Evolutionary conservation across 257 asterid genomes (phyloP).

Genomic region (Catharanthus roseus): DNA sequence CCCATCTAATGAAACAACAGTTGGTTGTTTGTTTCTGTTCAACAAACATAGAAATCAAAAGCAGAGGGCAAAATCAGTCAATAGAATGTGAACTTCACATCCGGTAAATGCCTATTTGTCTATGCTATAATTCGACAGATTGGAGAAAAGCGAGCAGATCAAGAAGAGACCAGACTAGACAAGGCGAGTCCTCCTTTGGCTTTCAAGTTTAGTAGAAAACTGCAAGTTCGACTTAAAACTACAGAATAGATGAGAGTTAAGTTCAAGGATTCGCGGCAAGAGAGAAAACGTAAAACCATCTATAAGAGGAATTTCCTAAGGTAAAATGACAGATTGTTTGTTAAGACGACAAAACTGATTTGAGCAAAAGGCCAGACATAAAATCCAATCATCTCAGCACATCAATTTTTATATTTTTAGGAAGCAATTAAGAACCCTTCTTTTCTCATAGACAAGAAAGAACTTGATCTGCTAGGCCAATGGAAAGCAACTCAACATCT

Average conservation of each 20-base stretch:
- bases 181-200: not conserved
- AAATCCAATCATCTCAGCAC: not conserved
- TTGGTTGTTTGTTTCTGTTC: not conserved
- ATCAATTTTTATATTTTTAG: not conserved
- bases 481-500: not conserved
- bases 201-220: not conserved
- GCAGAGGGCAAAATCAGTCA: not conserved
- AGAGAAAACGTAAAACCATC: not conserved
- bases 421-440: not conserved
- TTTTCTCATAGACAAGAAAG: not conserved
- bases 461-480: not conserved
- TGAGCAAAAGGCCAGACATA: not conserved
- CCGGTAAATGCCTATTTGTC: not conserved
- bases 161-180: not conserved
- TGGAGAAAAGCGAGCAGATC: not conserved
- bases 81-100: not conserved
- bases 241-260: not conserved
- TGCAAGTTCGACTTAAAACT: not conserved
- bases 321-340: not conserved
- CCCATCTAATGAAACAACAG: not conserved
- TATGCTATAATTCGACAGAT: not conserved
- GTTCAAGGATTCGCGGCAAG: not conserved
- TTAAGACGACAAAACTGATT: not conserved
- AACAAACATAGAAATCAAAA: not conserved
- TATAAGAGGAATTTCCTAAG: not conserved